These are phyloP conservation scores for Euryodendron excelsum DNA, from an alignment of 148 eudicot genomes.

Conservation along the genomic window DNA sequence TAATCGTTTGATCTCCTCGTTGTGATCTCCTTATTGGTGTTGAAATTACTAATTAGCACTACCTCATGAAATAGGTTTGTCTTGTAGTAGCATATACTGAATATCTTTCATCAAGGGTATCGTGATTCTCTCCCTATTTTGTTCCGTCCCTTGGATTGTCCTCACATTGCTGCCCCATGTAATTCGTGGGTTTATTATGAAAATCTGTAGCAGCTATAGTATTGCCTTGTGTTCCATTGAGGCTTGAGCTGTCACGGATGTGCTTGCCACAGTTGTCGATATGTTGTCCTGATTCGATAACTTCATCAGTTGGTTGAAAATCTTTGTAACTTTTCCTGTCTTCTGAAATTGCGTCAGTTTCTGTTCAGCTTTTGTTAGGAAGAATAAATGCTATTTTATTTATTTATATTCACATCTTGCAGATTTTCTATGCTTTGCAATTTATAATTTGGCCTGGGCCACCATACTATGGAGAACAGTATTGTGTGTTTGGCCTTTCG, in stretches of 20 bases:
- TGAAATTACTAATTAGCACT: not conserved
- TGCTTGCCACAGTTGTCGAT: not conserved
- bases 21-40: not conserved
- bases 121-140: too few relatives aligned
- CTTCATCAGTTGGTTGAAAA: not conserved
- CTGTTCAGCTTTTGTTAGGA: not conserved
- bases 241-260: too few relatives aligned
- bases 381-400: not conserved
- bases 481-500: conserved; percentile 8
- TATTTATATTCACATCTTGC: not conserved
- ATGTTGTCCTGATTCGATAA: not conserved
- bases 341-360: not conserved
- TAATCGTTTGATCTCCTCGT: not conserved
- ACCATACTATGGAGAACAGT: not conserved
- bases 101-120: too few relatives aligned
- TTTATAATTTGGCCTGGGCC: not conserved
- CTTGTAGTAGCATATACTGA: not conserved
- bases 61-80: not conserved
- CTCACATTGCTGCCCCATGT: not conserved
- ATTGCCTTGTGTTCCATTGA: not conserved
- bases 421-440: not conserved
- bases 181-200: not conserved
- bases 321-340: not conserved
- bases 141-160: not conserved
- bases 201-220: not conserved